Evolutionary conservation across 1,139 yeast genomes (phyloP), one percentile per base, ranked within the genome.

Genomic region (Suhomyces coccinellae): DNA sequence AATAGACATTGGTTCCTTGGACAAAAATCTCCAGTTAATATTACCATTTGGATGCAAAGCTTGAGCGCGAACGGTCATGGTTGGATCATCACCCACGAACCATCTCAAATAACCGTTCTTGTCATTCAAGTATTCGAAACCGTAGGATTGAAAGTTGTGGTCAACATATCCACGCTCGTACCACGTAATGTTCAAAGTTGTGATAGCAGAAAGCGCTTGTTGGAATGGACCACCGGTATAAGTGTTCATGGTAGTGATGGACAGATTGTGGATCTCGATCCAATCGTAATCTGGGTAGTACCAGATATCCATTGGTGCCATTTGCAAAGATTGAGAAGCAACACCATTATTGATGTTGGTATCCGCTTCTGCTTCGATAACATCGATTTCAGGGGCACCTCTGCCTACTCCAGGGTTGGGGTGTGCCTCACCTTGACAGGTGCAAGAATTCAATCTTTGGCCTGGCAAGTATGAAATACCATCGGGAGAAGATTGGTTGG

Each of bases 301-400:
- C 95, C 95, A 88, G 54, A 86, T 80, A 63, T 88, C 96, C 59
- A 80, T 80, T 2, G 96, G 96, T 3, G 96, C 96, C 53, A 86
- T 67, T 69, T 88, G 96, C 50, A 81, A 65, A 1, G 96, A 86
- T 66, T 88, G 96, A 4, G 96, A 85, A 1, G 84, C 95, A 26
- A 83, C 76, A 53, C 91, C 93, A 14, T 69, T 69, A 44, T 75
- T 76, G 30, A 56, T 49, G 38, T 61, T 67, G 4, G 79, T 69
- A 50, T 74, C 80, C 5, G 78, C 77, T 48, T 85, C 84, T 46
- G 86, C 96, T 76, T 88, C 96, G 40, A 88, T 58, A 34, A 82
- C 81, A 78, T 88, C 96, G 54, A 88, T 85, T 74, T 88, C 96
- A 1, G 96, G 95, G 0, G 95, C 95, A 41, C 96, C 95, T 61